phyloP scores from a whole-genome alignment of 2,329 filamentous ascomycete species.

The Colletotrichum tamarilloi region DNA sequence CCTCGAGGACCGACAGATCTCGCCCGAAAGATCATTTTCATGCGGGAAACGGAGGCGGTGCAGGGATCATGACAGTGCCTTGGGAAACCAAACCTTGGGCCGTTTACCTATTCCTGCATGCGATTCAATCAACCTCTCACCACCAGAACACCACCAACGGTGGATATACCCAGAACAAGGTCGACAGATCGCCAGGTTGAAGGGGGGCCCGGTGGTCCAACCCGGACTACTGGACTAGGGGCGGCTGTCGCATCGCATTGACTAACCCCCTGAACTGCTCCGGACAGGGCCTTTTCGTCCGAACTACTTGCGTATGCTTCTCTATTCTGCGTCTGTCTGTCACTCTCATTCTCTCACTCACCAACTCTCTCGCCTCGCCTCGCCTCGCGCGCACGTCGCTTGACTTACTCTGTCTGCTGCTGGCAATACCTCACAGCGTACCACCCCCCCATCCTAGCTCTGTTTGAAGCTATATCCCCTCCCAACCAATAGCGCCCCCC shows the following conservation, averaged over 20 bases:
- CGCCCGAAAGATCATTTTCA: slow-evolving; percentile 5
- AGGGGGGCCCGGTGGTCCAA: neutral
- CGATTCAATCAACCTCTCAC: slow-evolving; percentile 31
- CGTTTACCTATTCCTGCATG: slow-evolving; percentile 4
- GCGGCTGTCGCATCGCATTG: slow-evolving; percentile 34
- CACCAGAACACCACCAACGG: slow-evolving; percentile 23
- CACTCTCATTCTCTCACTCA: neutral
- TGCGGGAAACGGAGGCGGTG: slow-evolving; percentile 10
- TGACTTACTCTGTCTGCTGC: neutral
- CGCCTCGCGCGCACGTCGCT: neutral
- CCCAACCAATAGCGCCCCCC: slow-evolving; percentile 31
- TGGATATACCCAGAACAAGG: slow-evolving; percentile 25
- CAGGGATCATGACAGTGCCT: slow-evolving; percentile 25
- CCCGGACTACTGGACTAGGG: slow-evolving; percentile 22
- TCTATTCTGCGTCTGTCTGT: neutral
- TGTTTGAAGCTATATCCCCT: slow-evolving; percentile 36
- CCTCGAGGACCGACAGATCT: slow-evolving; percentile 7
- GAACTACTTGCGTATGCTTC: slow-evolving; percentile 32
- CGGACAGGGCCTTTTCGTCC: slow-evolving; percentile 30
- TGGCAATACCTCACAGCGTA: slow-evolving; percentile 1
- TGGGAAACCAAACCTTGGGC: slow-evolving; percentile 18
- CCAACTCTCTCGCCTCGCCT: neutral
- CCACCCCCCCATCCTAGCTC: slow-evolving; percentile 17
- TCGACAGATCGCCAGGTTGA: neutral
- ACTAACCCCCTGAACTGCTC: slow-evolving; percentile 20